A percentile compares a stretch with the other conserved stretches of the same genome.
Evolutionary conservation across 1,139 yeast genomes (phyloP).

Genomic region (Candida neerlandica): DNA sequence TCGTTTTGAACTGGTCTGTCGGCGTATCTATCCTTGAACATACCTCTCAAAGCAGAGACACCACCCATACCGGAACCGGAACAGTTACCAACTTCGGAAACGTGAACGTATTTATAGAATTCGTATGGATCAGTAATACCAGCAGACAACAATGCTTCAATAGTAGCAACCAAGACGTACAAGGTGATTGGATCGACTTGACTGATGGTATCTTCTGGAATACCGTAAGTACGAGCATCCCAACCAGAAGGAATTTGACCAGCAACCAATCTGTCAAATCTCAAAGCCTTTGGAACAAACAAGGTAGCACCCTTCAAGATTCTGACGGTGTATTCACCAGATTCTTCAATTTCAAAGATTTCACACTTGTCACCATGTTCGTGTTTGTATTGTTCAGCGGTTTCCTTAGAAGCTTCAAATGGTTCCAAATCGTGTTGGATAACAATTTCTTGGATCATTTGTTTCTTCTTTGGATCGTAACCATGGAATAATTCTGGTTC

Average conservation of each 20-base stretch:
- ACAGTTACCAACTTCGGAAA: conserved; percentile 98
- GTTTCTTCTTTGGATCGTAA: conserved; percentile 92
- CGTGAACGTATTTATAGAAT: conserved; percentile 96
- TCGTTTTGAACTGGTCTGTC: conserved; percentile 96
- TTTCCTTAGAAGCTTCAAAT: conserved; percentile 91
- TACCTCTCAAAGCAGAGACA: conserved; percentile 93
- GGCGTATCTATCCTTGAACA: conserved; percentile 92
- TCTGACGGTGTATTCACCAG: conserved; percentile 90
- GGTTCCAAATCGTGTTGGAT: conserved; percentile 95
- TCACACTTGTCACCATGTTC: conserved; percentile 96
- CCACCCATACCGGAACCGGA: conserved; percentile 99
- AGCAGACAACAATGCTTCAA: conserved; percentile 88
- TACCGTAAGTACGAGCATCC: conserved; percentile 95
- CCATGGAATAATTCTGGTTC: conserved; percentile 95
- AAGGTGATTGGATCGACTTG: conserved; percentile 97
- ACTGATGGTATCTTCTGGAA: conserved; percentile 84
- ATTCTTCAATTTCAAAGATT: conserved; percentile 81
- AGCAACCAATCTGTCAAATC: conserved; percentile 94
- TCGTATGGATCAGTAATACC: conserved; percentile 99
- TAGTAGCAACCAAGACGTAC: conserved; percentile 90
- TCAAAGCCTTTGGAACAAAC: conserved; percentile 91
- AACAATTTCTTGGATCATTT: conserved; percentile 90
- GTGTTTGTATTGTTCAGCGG: conserved; percentile 90
- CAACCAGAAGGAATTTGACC: conserved; percentile 99
- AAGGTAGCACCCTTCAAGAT: conserved; percentile 92